phyloP scores from a whole-genome alignment of 2,329 filamentous ascomycete species.

The Stylonectria norvegica region DNA sequence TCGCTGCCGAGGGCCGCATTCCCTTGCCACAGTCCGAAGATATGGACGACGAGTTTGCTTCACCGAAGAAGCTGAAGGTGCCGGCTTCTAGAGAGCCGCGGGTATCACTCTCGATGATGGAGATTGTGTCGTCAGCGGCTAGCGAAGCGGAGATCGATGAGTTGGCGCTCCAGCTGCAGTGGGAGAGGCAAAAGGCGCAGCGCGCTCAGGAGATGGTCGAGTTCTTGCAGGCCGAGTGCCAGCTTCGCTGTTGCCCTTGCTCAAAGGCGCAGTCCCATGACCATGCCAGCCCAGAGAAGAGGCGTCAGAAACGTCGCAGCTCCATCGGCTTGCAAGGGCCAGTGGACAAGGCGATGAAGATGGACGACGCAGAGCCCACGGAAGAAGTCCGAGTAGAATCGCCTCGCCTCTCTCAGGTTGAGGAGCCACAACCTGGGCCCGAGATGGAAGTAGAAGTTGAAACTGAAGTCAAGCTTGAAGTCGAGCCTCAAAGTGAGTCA shows the following conservation, averaged over 20 bases:
- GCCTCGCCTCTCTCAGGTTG: conserved; percentile 7
- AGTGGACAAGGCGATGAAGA: conserved; percentile 34
- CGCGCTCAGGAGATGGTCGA: conserved; percentile 70
- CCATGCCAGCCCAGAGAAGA: conserved; percentile 1
- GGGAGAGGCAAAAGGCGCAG: conserved; percentile 62
- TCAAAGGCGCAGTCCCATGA: conserved; percentile 34
- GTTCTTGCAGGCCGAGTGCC: conserved; percentile 72
- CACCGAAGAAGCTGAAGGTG: conserved; percentile 49
- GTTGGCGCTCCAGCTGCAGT: conserved; percentile 49
- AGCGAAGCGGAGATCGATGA: conserved; percentile 59
- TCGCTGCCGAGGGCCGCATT: conserved; percentile 68
- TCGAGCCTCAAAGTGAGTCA: conserved; percentile 4
- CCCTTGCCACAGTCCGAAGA: conserved; percentile 56
- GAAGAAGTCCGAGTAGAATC: conserved; percentile 11
- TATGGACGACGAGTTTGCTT: conserved; percentile 59
- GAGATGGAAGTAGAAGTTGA: conserved; percentile 4
- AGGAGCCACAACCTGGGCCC: conserved; percentile 16
- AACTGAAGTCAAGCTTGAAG: conserved; percentile 2
- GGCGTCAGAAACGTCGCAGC: conserved; percentile 23
- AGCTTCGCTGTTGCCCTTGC: conserved; percentile 64
- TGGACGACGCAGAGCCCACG: conserved; percentile 28
- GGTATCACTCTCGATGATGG: conserved; percentile 45
- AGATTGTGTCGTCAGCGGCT: conserved; percentile 52
- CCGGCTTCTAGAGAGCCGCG: conserved; percentile 36
- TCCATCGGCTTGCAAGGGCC: conserved; percentile 24